Evolutionary conservation across 306 rosid genomes (phyloP).

Genomic region (Macrotyloma uniflorum): DNA sequence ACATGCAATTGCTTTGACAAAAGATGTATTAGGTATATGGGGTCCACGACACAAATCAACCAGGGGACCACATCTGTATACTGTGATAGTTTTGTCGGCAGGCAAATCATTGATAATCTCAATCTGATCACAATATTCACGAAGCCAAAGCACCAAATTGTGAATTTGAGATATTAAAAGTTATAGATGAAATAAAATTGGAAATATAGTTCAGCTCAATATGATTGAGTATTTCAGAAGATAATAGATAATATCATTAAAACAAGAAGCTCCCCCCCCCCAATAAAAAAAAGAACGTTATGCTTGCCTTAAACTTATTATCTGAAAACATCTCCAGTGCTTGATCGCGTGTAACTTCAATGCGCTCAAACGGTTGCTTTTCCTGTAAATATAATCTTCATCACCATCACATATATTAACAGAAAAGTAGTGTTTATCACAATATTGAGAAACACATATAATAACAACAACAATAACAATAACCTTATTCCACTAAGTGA

Average conservation of each 20-base stretch:
- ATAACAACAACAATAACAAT: background rate
- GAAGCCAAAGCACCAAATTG: slow-evolving; percentile 15
- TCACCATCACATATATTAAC: slow-evolving; percentile 15
- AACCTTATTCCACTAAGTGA: background rate
- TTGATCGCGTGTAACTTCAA: slow-evolving; percentile 87
- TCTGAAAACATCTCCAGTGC: slow-evolving; percentile 89
- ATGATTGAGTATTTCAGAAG: background rate
- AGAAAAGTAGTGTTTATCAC: slow-evolving; percentile 4
- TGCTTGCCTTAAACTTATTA: slow-evolving; percentile 82
- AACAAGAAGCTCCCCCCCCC: slow-evolving; percentile 1
- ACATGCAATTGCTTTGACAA: slow-evolving; percentile 91
- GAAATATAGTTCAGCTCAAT: slow-evolving; percentile 16
- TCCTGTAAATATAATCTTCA: slow-evolving; percentile 54
- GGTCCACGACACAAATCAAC: slow-evolving; percentile 98
- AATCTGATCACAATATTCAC: slow-evolving; percentile 55
- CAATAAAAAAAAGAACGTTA: background rate
- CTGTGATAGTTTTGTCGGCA: slow-evolving; percentile 90
- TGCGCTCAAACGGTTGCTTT: slow-evolving; percentile 91
- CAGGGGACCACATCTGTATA: slow-evolving; percentile 94
- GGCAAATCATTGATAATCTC: slow-evolving; percentile 96
- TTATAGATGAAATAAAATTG: slow-evolving; percentile 23
- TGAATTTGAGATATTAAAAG: slow-evolving; percentile 12
- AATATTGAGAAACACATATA: background rate
- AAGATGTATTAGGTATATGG: slow-evolving; percentile 94
- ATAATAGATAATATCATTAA: background rate